phyloP scores from a whole-genome alignment of 1,139 yeast genomes.

The Citeromyces hawaiiensis region DNA sequence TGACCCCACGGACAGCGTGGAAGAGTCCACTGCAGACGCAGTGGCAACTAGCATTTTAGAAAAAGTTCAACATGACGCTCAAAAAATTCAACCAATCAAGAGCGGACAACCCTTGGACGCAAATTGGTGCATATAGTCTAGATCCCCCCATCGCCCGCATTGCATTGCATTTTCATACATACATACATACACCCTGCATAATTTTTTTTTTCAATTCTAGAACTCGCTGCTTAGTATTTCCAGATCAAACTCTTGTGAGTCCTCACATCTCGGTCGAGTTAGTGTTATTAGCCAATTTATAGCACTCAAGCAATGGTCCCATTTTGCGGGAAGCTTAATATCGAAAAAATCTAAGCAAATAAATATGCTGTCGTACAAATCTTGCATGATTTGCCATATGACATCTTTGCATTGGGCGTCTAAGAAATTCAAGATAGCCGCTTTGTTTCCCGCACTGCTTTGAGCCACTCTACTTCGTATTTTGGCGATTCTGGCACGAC shows the following conservation, averaged over 20 bases:
- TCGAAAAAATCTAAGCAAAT: not conserved
- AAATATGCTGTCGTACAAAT: not conserved
- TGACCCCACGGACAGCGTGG: not conserved
- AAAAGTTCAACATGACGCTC: slow-evolving; percentile 7
- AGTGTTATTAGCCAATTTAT: not conserved
- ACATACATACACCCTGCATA: slow-evolving; percentile 1
- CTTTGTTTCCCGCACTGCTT: not conserved
- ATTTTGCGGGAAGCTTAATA: not conserved
- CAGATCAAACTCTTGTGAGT: not conserved
- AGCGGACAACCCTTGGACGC: not conserved
- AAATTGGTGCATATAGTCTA: slow-evolving; percentile 1
- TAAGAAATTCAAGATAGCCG: not conserved
- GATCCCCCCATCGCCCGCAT: not conserved
- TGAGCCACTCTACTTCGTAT: not conserved
- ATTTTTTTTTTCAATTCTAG: not conserved
- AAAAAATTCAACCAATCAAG: not conserved
- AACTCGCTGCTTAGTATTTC: not conserved
- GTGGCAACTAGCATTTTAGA: slow-evolving; percentile 16
- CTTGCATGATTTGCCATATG: not conserved
- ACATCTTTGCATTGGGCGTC: not conserved
- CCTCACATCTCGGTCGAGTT: not conserved
- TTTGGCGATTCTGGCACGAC: slow-evolving; percentile 8
- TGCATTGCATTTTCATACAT: not conserved
- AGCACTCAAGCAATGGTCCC: not conserved
- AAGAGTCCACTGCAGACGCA: slow-evolving; percentile 15